Base-by-base conservation (phyloP, 2,329 filamentous ascomycete species). In the Sporothrix dimorphospora region DNA sequence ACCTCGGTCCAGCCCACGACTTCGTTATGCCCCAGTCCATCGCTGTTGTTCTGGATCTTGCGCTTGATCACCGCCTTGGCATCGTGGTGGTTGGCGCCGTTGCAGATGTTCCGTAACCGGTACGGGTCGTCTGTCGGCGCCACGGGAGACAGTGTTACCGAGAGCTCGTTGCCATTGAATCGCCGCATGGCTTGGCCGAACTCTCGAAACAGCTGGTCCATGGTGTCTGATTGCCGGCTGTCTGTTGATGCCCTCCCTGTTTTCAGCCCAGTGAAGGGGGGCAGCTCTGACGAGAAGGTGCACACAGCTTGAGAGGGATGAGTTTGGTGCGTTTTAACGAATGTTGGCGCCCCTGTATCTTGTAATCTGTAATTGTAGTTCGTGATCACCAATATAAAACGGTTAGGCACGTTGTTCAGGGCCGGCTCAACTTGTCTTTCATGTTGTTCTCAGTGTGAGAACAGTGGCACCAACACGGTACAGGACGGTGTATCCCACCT, bases 1-100 rank as follows among this genome's bases (percentile, higher is more conserved):
- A 98, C 90, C 51, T 97, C 94, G 0, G 91, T 85, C 96, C 96
- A 99, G n/a, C 90, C 91, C 72, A 86, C 88, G 30, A 89, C 84
- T 82, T 97, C 93, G 53, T 90, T 87, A 53, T 88, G 86, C n/a
- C 85, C 83, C 30, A 94, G 80, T 69, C 84, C 81, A 34, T 84
- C 82, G 71, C 85, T 86, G 76, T 86, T 89, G 75, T 91, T 89
- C 72, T 85, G 83, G 73, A 95, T 88, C 72, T 96, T 86, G 78
- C 92, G 90, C 72, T 90, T 90, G 70, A 98, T 85, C 77, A 96
- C 92, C 47, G 85, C 85, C 75, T 90, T 89, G 67, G 90, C 84
- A 76, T 88, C 89, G 75, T 89, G 86, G 63, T 85, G 81, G 78
- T 92, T 93, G 61, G 92, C 91, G 76, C 89, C 89, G 76, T 90